Evolutionary conservation across 2,329 filamentous ascomycete genomes (phyloP).

Genomic region (Epichloe gansuensis): DNA sequence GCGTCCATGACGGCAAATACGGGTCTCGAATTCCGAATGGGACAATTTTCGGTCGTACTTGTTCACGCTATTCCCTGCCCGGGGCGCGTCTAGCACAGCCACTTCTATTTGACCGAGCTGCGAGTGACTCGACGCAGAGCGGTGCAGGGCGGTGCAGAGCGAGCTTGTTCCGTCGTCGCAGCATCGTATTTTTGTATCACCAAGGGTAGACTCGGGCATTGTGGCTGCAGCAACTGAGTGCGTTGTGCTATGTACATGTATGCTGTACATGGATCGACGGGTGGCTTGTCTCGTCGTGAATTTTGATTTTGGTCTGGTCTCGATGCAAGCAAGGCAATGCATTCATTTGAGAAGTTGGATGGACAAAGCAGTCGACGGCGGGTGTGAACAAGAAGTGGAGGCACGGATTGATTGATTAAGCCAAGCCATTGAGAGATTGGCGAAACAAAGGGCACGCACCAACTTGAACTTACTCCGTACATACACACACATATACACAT

Average conservation of each 20-base stretch:
- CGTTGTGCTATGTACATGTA: background rate
- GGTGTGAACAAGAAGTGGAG: too few relatives aligned
- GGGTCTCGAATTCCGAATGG: conserved; percentile 14
- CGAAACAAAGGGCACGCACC: too few relatives aligned
- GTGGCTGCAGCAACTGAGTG: conserved; percentile 2
- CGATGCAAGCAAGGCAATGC: background rate
- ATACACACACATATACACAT: too few relatives aligned
- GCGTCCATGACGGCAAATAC: background rate
- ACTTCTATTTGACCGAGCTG: conserved; percentile 12
- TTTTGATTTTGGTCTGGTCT: background rate
- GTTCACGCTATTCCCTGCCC: conserved; percentile 14
- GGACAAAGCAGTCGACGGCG: too few relatives aligned
- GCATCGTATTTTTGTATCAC: background rate
- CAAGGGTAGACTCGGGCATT: conserved; percentile 1
- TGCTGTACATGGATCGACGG: background rate
- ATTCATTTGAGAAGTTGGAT: background rate
- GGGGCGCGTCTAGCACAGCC: conserved; percentile 1
- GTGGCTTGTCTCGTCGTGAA: background rate
- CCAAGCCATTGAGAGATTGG: too few relatives aligned
- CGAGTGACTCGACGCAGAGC: background rate
- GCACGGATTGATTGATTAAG: too few relatives aligned
- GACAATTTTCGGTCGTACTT: conserved; percentile 23
- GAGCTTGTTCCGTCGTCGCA: conserved; percentile 2
- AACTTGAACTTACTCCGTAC: too few relatives aligned
- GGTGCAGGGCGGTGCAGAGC: too few relatives aligned